Conservation (phyloP, 495 filamentous ascomycete species). For the Annulohypoxylon moriforme region DNA sequence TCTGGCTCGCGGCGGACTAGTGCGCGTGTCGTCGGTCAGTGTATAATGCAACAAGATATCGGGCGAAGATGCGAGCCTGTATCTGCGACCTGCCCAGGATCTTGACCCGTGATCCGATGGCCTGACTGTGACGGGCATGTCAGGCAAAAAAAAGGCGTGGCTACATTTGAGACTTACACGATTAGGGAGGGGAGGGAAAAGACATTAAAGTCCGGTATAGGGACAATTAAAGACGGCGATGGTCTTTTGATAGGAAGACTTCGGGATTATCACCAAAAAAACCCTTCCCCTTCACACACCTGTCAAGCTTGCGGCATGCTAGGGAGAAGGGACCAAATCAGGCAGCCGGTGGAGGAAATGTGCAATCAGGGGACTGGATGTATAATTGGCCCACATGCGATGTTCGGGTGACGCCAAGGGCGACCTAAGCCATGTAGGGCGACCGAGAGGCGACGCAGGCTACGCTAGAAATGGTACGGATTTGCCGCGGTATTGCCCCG, state of each 20-base stretch:
- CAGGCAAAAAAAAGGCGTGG: conserved; percentile 38
- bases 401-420: conserved; percentile 43
- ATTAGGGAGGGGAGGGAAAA: conserved; percentile 1
- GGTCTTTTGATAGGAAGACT: conserved; percentile 25
- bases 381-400: conserved; percentile 47
- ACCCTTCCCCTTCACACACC: conserved; percentile 22
- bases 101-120: conserved; percentile 43
- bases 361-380: conserved; percentile 38
- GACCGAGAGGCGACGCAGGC: conserved; percentile 43
- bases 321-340: conserved; percentile 34
- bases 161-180: conserved; percentile 40
- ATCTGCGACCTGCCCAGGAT: conserved; percentile 44
- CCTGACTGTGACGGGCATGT: conserved; percentile 45
- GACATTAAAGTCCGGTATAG: conserved; percentile 15
- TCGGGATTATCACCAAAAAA: conserved; percentile 34
- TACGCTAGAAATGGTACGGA: conserved; percentile 43
- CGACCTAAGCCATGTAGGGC: conserved; percentile 43
- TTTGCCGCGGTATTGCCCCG: conserved; percentile 42
- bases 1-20: conserved; percentile 40
- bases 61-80: conserved; percentile 39
- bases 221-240: conserved; percentile 14
- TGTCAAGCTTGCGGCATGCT: conserved; percentile 15
- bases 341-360: conserved; percentile 45
- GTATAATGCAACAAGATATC: conserved; percentile 42
- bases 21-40: conserved; percentile 43